Evolutionary conservation across 352 stramenopile species (phyloP), one percentile per base, ranked within the genome.

Genomic region (Plasmopara halstedii): DNA sequence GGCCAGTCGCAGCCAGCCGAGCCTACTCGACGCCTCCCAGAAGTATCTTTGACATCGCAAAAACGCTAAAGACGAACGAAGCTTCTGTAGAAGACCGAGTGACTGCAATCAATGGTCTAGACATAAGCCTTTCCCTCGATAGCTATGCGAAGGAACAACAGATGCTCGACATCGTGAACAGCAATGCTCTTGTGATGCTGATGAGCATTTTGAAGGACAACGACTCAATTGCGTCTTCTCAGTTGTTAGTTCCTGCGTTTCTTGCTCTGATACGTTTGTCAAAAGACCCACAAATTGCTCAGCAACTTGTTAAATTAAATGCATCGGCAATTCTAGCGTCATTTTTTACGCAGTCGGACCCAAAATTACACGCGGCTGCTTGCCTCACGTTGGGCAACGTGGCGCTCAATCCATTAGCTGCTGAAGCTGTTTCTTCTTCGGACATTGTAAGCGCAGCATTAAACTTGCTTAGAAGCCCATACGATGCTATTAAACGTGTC

Each of bases 321-420:
- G 61, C 63, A 7, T 31, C 60, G 18, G 34, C 41, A 45, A 61
- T 73, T 15, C 42, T 85, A 38, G 54, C 56, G 9, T 58, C 57
- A 32, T 79, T 85, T 51, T 43, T 83, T 26, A 52, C 43, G 25
- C 52, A 71, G 33, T 55, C 61, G 14, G 70, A 88, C 15, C 70
- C 72, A 27, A 64, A 71, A 37, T 67, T 88, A 8, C 72, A 85
- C 47, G 68, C 68, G 2, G 77, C 77, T 4, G 70, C 77, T 13
- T 83, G 70, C 23, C 58, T 88, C 23, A 64, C 49, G 37, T 59
- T 88, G 18, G 77, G 77, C 43, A 84, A 84, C 39, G 25, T 88
- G 39, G 77, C 77, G 31, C 62, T 85, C 6, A 72, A 79, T 4
- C 43, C 62, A 0, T 51, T 51, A 27, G 53, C 60, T 4, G 55